Evolutionary conservation across 2,329 filamentous ascomycete genomes (phyloP).

Genomic region (Sarocladium oryzae): DNA sequence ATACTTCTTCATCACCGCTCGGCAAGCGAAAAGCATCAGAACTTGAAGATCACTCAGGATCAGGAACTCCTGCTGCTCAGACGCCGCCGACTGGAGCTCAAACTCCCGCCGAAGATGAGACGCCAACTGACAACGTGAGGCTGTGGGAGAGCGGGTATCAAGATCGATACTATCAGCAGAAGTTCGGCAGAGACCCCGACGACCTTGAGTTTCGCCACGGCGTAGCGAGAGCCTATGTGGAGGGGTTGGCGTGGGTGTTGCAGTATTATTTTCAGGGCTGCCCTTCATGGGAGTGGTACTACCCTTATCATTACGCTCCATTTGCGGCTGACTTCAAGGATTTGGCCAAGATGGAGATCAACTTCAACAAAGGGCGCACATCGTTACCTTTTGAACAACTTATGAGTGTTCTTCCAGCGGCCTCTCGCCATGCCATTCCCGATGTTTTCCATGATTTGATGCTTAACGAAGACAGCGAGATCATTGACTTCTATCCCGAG

Average conservation of each 20-base stretch:
- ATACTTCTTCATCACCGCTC: slow-evolving; percentile 40
- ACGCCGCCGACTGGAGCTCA: slow-evolving; percentile 44
- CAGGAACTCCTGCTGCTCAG: slow-evolving; percentile 47
- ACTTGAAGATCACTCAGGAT: slow-evolving; percentile 51
- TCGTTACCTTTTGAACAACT: slow-evolving; percentile 94
- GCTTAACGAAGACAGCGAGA: slow-evolving; percentile 79
- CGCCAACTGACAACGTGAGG: slow-evolving; percentile 71
- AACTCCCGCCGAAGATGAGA: slow-evolving; percentile 46
- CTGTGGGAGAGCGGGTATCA: slow-evolving; percentile 95
- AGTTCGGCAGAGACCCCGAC: slow-evolving; percentile 77
- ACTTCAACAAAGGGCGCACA: slow-evolving; percentile 76
- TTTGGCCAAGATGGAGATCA: slow-evolving; percentile 68
- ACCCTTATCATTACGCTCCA: slow-evolving; percentile 95
- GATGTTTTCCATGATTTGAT: slow-evolving; percentile 85
- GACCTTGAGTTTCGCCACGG: slow-evolving; percentile 82
- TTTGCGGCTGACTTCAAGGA: slow-evolving; percentile 94
- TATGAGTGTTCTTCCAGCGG: slow-evolving; percentile 94
- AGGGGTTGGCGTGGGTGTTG: slow-evolving; percentile 91
- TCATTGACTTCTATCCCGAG: slow-evolving; percentile 95
- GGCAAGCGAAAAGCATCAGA: slow-evolving; percentile 74
- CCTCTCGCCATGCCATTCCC: slow-evolving; percentile 86
- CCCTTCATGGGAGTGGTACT: slow-evolving; percentile 98
- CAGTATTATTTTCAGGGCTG: slow-evolving; percentile 98
- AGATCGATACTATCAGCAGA: slow-evolving; percentile 94
- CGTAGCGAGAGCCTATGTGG: slow-evolving; percentile 86